phyloP scores from a whole-genome alignment of 148 eudicot genomes.

The Gaultheria prostrata region DNA sequence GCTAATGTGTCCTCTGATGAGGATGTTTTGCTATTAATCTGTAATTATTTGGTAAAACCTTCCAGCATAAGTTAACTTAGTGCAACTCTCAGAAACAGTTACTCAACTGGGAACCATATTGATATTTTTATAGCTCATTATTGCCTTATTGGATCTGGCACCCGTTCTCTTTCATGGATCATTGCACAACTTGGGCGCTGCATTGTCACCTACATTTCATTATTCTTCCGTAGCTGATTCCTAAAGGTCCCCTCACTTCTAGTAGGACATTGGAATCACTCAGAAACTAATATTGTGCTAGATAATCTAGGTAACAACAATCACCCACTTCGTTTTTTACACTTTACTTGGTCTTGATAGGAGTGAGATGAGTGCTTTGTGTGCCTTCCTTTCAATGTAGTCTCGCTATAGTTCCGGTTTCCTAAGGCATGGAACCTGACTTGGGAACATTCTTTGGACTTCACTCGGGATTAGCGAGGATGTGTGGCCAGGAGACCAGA shows the following conservation, averaged over 20 bases:
- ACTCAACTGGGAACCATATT: constrained; percentile 37
- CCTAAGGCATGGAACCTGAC: background rate
- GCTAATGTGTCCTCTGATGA: background rate
- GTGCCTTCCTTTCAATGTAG: background rate
- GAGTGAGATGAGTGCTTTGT: background rate
- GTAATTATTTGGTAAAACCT: background rate
- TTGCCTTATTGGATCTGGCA: constrained; percentile 28
- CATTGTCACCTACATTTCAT: constrained; percentile 27
- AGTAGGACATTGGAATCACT: constrained; percentile 22
- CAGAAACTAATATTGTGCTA: constrained; percentile 40
- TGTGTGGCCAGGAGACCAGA: background rate
- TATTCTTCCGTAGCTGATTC: constrained; percentile 36
- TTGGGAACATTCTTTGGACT: background rate
- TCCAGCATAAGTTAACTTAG: background rate
- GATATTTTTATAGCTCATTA: constrained; percentile 37
- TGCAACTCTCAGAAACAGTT: background rate
- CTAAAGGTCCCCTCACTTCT: constrained; percentile 37
- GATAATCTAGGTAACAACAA: constrained; percentile 26
- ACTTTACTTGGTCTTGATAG: background rate
- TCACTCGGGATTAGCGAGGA: background rate
- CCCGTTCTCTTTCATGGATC: constrained; percentile 46
- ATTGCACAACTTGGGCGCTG: constrained; percentile 41
- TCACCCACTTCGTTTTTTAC: background rate
- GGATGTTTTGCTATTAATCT: too few relatives aligned
- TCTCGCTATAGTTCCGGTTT: background rate